phyloP scores from a whole-genome alignment of 805 yeast genomes.

The Wickerhamiella allomyrinae region DNA sequence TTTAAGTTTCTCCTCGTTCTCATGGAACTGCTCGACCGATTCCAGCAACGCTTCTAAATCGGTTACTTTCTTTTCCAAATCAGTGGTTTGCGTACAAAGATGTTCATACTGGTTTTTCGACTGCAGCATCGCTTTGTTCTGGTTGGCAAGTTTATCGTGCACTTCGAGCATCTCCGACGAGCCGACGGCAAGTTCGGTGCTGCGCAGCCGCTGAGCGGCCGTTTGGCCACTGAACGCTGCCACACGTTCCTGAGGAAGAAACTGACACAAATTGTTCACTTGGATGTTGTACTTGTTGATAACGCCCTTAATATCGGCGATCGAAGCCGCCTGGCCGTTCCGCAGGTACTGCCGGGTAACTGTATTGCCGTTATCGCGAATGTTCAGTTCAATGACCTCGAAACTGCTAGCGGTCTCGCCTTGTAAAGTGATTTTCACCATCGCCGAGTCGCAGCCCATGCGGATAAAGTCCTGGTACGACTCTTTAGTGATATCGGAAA shows the following conservation, averaged over 20 bases:
- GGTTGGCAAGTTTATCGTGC: slow-evolving; percentile 37
- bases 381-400: slow-evolving; percentile 3
- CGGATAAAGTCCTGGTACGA: slow-evolving; percentile 12
- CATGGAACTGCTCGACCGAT: slow-evolving; percentile 1
- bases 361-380: neutral
- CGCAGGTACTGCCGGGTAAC: slow-evolving; percentile 7
- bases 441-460: slow-evolving; percentile 7
- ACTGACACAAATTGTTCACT: slow-evolving; percentile 82
- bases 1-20: slow-evolving; percentile 3
- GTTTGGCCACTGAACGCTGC: slow-evolving; percentile 77
- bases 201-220: slow-evolving; percentile 57
- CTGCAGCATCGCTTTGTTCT: slow-evolving; percentile 8
- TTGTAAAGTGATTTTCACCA: slow-evolving; percentile 8
- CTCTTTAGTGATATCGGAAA: slow-evolving; percentile 28
- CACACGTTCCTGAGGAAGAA: slow-evolving; percentile 88
- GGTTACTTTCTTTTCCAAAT: slow-evolving; percentile 1
- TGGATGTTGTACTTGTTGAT: slow-evolving; percentile 68
- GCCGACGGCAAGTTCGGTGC: slow-evolving; percentile 71
- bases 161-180: slow-evolving; percentile 32
- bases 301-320: slow-evolving; percentile 40
- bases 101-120: slow-evolving; percentile 14
- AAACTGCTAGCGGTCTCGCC: neutral
- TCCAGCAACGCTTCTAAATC: slow-evolving; percentile 8
- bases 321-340: slow-evolving; percentile 9
- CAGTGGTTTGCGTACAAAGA: neutral